phyloP scores from a whole-genome alignment of 495 filamentous ascomycete genomes.

The Penicillium subrubescens region DNA sequence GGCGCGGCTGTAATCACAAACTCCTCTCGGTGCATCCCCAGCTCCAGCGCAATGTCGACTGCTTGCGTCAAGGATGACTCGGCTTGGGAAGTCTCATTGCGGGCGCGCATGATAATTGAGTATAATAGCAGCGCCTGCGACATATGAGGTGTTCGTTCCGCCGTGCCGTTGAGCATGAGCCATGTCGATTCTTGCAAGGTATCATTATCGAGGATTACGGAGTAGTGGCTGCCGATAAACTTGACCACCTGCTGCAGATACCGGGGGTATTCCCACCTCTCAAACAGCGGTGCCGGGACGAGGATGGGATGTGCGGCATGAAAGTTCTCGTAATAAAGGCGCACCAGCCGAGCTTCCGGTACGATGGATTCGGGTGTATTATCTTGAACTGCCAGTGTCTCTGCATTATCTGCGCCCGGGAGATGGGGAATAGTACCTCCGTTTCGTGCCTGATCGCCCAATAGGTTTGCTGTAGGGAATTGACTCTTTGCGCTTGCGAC shows the following conservation, averaged over 20 bases:
- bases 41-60: not conserved
- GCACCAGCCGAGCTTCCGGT: not conserved
- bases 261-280: not conserved
- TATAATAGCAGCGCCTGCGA: constrained; percentile 1
- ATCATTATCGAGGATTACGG: not conserved
- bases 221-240: constrained; percentile 2
- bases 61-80: not conserved
- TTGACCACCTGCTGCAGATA: constrained; percentile 6
- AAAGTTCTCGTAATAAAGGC: not conserved
- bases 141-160: constrained; percentile 1
- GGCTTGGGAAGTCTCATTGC: not conserved
- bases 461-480: not conserved
- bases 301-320: not conserved
- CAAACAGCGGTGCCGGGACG: not conserved
- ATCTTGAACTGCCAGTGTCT: not conserved
- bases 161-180: not conserved
- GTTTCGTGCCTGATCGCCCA: not conserved
- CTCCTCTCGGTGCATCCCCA: constrained; percentile 2
- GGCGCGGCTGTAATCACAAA: not conserved
- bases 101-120: not conserved
- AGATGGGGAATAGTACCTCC: not conserved
- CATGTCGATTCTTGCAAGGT: not conserved
- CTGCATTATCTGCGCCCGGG: not conserved
- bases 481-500: not conserved
- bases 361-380: not conserved